Evolutionary conservation across 495 filamentous ascomycete species (phyloP).

Genomic region (Penicillium flavigenum): DNA sequence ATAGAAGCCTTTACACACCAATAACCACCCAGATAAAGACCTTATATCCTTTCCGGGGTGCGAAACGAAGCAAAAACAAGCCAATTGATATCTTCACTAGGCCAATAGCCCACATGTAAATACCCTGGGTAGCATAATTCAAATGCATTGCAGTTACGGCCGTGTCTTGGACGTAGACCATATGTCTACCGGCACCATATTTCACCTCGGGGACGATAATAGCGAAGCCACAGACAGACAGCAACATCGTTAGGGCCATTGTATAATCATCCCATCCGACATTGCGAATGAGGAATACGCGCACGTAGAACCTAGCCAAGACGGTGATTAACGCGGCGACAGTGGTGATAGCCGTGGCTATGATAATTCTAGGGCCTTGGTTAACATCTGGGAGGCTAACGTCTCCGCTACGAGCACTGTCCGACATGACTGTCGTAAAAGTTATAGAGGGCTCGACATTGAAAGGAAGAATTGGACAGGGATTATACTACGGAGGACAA

Average conservation of each 20-base stretch:
- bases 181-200: constrained; percentile 44
- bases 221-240: constrained; percentile 33
- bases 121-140: constrained; percentile 44
- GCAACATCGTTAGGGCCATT: constrained; percentile 37
- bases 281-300: constrained; percentile 35
- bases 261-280: constrained; percentile 45
- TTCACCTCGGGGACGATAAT: constrained; percentile 37
- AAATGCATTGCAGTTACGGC: constrained; percentile 38
- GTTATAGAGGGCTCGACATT: background rate
- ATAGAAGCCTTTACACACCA: constrained; percentile 11
- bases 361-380: constrained; percentile 34
- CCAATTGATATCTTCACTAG: constrained; percentile 49
- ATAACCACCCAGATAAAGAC: constrained; percentile 34
- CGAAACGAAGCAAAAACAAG: constrained; percentile 46
- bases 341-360: constrained; percentile 36
- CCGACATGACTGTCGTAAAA: constrained; percentile 10
- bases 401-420: constrained; percentile 14
- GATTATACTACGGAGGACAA: background rate
- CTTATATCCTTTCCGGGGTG: constrained; percentile 32
- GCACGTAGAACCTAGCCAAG: constrained; percentile 40
- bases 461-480: background rate
- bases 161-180: constrained; percentile 29
- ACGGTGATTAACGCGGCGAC: constrained; percentile 26
- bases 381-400: constrained; percentile 30
- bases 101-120: constrained; percentile 43